These are phyloP conservation scores for Mangifera indica DNA, from an alignment of 345 rosid species.

Conservation along the genomic window DNA sequence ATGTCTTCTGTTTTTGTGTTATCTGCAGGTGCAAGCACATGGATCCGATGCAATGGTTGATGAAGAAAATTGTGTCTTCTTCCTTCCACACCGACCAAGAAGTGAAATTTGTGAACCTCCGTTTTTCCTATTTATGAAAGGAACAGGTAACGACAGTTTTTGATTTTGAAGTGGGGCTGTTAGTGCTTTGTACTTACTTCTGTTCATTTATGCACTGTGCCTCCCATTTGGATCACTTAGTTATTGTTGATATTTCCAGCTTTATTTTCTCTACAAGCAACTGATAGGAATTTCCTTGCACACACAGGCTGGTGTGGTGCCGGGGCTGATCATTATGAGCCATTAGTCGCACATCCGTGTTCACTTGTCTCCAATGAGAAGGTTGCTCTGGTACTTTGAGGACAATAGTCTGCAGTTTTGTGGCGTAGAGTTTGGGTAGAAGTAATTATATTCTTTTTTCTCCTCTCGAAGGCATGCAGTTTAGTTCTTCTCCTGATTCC, in stretches of 20 bases:
- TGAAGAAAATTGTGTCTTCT: conserved; percentile 92
- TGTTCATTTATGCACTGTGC: neutral
- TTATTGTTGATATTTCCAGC: neutral
- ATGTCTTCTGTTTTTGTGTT: neutral
- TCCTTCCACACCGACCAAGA: conserved; percentile 92
- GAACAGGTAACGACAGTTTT: conserved; percentile 60
- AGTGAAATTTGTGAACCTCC: conserved; percentile 78
- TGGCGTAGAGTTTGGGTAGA: conserved; percentile 33
- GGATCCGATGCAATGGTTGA: conserved; percentile 97
- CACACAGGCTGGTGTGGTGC: conserved; percentile 93
- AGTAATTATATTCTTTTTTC: conserved; percentile 28
- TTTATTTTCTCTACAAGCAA: neutral
- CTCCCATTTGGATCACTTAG: neutral
- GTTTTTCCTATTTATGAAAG: conserved; percentile 95
- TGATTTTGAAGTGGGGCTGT: neutral
- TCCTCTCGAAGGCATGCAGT: conserved; percentile 16
- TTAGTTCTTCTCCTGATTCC: conserved; percentile 26
- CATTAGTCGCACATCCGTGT: conserved; percentile 71
- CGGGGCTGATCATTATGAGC: conserved; percentile 98
- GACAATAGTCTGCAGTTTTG: conserved; percentile 41
- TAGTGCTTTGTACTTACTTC: too few species aligned
- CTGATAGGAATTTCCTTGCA: neutral
- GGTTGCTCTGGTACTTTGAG: conserved; percentile 77
- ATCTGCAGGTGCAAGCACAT: conserved; percentile 89
- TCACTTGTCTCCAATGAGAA: conserved; percentile 76